Base-by-base conservation (phyloP, 176 grass and related monocot species). In the Panicum miliaceum region DNA sequence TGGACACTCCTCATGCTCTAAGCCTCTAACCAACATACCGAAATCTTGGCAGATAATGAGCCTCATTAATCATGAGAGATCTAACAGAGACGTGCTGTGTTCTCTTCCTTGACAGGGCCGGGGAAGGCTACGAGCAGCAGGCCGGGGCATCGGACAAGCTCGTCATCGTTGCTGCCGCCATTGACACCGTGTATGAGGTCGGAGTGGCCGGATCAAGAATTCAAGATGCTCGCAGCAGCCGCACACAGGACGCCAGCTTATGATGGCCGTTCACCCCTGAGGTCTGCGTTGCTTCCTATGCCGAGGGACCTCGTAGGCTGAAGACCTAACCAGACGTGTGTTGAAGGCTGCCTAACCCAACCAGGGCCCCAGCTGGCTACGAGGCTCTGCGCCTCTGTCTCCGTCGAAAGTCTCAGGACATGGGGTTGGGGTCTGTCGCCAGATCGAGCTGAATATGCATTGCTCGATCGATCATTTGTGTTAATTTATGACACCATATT, bases 21-120 rank as follows among this genome's bases (percentile, higher is more conserved):
- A 12, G 48, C 12, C 43, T 72, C 43, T 16, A 6, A 12, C 72
- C 12, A 37, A 10, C 36, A 54, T 37, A 8, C 38, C 26, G 18
- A 5, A 27, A 48, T 71, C 3, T 52, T 3, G 7, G 8, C 8
- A 19, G 15, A 27, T 14, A 20, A 34, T 52, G 43, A 36, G 14
- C 13, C 45, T 53, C 7, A 66, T 40, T 61, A 62, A 63, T 72
- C 46, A 32, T 42, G 56, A 23, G 20, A 37, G 23, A 57, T 70
- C 36, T 70, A 22, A 64, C 56, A 88, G 35, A 54, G 35, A 64
- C 81, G 74, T 84, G 48, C 5, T 79, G 11, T 73, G 15, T 20
- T 57, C 34, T 80, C 38, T 84, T 65, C 58, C 29, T 6, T 80
- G 9, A 1, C 45, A 27, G 63, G n/a, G 22, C 10, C 23, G 19